Evolutionary conservation across 345 rosid species (phyloP), one percentile per base, ranked within the genome.

Genomic region (Rhodamnia argentea): DNA sequence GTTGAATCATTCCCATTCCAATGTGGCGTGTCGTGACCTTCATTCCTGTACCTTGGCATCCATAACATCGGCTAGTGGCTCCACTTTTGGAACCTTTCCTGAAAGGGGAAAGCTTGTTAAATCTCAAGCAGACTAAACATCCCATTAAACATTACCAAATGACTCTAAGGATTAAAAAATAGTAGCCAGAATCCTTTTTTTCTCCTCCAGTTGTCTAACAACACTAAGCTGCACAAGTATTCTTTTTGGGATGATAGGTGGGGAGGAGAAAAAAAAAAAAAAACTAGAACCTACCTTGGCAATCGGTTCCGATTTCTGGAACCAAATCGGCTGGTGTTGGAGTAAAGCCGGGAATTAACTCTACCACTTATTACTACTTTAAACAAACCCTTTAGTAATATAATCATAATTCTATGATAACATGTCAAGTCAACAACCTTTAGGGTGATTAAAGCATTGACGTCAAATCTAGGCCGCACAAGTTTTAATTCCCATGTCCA

Each of bases 41-140:
- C 91, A 91, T 90, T 86, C 96, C 95, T 5, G 94, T 14, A 74
- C 95, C 94, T 83, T 90, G 92, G 87, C 96, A 94, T 26, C 94
- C 94, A 88, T 82, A 83, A 83, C 94, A 94, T 53, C 60, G 88
- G 32, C 84, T 86, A 78, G 92, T 88, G 37, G 87, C 90, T 84
- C 96, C 96, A 82, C 89, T 87, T 88, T 91, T 94, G 64, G 94
- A 92, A 51, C 96, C 96, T 84, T 88, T 91, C 84, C 96, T 94
- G 95, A 64, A 84, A 84, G 37, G 5, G 12, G 29, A 44, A 11
- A 52, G 11, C 26, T 27, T 23, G 37, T 29, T 13, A 50, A 42
- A 15, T 70, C 26, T 44, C 12, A 26, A 52, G 12, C 27, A 32
- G 10, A 20, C 32, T 81, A 37, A 47, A 29, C 82, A 32, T 54